Base-by-base conservation (phyloP, 345 rosid genomes). In the Ceriops tagal region DNA sequence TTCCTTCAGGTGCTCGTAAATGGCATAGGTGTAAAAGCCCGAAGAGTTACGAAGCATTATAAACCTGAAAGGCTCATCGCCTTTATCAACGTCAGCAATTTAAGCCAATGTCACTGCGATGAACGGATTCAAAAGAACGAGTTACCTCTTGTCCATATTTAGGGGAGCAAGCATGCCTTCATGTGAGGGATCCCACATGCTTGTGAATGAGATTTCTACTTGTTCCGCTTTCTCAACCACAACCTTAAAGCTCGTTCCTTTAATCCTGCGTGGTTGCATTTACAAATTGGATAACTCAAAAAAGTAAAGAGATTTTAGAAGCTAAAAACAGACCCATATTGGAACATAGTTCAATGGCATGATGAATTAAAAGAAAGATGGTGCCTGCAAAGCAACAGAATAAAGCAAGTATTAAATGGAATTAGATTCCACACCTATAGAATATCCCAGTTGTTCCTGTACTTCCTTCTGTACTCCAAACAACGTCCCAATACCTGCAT, bases 1-100 rank as follows among this genome's bases (percentile, higher is more conserved):
- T 60, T 91, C 90, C 71, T 71, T 51, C 70, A 75, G 67, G 77
- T 89, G 87, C 82, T 91, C 96, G 32, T 82, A 91, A 37, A 87
- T 84, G 66, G 90, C 91, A 37, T 91, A 91, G 8, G 88, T 79
- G 73, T 93, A 93, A 83, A 93, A 93, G 11, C 98, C 98, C 0
- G 92, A 89, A 32, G 83, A 83, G 74, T 83, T 83, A 20, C 87
- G 75, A n/a, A 89, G 86, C 90, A 93, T 79, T 71, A 89, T 69
- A 78, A 89, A 93, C 83, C 97, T 93, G 81, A 39, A 43, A 61
- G 58, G 20, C 18, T 2, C 30, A 51, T 5, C 9, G 39, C 9
- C 30, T 52, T 26, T 47, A 13, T 65, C 58, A 60, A 31, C 3
- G 37, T 61, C 43, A 8, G 11, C 34, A 30, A 43, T 59, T 55